These are phyloP conservation scores for Aspergillus asperescens DNA, from an alignment of 495 filamentous ascomycete species.

Conservation along the genomic window DNA sequence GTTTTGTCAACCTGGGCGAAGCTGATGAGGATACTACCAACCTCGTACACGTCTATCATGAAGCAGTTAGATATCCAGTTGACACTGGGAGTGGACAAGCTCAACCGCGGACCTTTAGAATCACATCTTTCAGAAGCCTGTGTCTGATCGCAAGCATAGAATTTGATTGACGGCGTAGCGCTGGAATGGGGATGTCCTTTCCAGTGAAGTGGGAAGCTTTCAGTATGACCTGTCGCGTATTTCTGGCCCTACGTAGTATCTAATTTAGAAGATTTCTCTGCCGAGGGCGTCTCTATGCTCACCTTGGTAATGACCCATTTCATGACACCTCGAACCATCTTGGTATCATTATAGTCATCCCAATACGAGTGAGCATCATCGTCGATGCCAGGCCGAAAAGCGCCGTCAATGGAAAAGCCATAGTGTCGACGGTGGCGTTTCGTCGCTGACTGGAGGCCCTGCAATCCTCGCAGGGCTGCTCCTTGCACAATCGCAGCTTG, in stretches of 20 bases:
- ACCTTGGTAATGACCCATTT: slow-evolving; percentile 9
- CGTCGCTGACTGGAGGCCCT: background rate
- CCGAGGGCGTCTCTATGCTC: too few species aligned
- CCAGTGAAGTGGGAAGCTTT: background rate
- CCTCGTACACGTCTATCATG: background rate
- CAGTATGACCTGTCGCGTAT: background rate
- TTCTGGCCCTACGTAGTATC: background rate
- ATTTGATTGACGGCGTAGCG: background rate
- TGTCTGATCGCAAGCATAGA: background rate
- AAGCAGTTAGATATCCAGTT: background rate
- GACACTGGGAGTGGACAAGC: background rate
- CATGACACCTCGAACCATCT: background rate
- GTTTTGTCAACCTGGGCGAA: background rate
- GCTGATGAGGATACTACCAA: slow-evolving; percentile 1
- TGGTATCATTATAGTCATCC: background rate
- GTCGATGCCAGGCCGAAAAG: slow-evolving; percentile 3
- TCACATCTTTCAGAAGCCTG: background rate
- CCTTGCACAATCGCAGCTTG: slow-evolving; percentile 10
- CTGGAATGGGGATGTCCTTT: background rate
- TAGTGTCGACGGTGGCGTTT: slow-evolving; percentile 4
- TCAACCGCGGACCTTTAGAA: background rate
- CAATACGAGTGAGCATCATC: background rate
- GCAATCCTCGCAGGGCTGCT: slow-evolving; percentile 4
- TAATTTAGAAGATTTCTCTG: too few species aligned
- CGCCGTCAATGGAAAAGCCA: background rate